Conservation (phyloP, 1,139 yeast genomes). For the Zygoascus meyerae region DNA sequence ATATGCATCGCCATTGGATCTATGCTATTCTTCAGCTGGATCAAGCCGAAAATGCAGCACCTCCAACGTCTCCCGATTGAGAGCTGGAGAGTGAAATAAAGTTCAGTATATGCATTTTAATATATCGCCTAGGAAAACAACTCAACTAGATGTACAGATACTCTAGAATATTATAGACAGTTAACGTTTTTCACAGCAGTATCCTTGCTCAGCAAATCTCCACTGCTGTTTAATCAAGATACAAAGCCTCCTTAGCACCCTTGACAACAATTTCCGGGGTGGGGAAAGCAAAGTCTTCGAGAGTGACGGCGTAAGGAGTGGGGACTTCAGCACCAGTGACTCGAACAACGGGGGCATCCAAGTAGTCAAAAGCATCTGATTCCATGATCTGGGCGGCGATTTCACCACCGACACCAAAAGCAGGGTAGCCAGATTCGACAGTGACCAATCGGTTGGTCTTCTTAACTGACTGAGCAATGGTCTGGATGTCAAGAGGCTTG, state of each 20-base stretch:
- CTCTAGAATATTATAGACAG: too few species aligned
- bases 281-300: conserved; percentile 99
- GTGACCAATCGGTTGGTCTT: conserved; percentile 96
- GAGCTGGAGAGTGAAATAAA: conserved; percentile 50
- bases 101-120: conserved; percentile 7
- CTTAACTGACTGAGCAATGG: conserved; percentile 83
- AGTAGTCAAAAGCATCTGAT: conserved; percentile 94
- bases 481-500: conserved; percentile 89
- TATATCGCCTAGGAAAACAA: too few species aligned
- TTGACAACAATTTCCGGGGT: conserved; percentile 84
- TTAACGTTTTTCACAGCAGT: too few species aligned
- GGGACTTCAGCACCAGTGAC: conserved; percentile 99
- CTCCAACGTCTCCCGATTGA: conserved; percentile 59
- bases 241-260: conserved; percentile 86
- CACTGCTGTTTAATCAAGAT: conserved; percentile 43
- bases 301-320: conserved; percentile 94
- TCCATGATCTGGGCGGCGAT: conserved; percentile 98
- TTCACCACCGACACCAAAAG: conserved; percentile 97
- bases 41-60: conserved; percentile 50
- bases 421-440: conserved; percentile 97
- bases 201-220: too few species aligned
- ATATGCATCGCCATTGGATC: conserved; percentile 67
- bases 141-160: too few species aligned
- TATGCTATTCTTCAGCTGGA: conserved; percentile 59
- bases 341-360: conserved; percentile 98